phyloP scores from a whole-genome alignment of 164 flowering plant genomes.

The Buxus sempervirens region DNA sequence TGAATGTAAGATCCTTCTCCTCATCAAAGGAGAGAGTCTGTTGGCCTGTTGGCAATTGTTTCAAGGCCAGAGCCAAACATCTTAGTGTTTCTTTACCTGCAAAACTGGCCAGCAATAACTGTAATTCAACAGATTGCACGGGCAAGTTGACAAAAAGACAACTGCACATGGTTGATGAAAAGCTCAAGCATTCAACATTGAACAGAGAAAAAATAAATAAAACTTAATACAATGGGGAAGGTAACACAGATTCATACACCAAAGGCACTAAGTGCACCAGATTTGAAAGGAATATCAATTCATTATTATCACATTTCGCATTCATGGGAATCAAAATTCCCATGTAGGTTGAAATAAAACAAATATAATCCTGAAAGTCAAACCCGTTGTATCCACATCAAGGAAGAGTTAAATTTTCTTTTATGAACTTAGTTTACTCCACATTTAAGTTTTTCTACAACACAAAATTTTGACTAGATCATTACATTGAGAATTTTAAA shows the following conservation, averaged over 20 bases:
- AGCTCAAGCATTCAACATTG: not conserved
- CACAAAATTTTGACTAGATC: too few species aligned
- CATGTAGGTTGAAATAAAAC: too few species aligned
- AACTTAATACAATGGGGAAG: not conserved
- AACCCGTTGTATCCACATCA: too few species aligned
- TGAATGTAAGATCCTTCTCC: slow-evolving; percentile 89
- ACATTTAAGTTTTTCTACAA: too few species aligned
- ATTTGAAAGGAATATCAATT: too few species aligned
- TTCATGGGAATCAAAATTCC: too few species aligned
- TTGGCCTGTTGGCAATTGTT: slow-evolving; percentile 68
- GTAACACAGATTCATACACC: not conserved
- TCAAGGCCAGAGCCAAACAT: slow-evolving; percentile 89
- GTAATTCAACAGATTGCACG: slow-evolving; percentile 5
- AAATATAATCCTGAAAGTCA: too few species aligned
- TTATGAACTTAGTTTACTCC: too few species aligned
- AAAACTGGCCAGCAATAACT: slow-evolving; percentile 44
- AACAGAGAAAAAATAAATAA: not conserved
- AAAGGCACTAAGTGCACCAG: too few species aligned
- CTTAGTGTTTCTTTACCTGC: slow-evolving; percentile 91
- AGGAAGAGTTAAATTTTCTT: too few species aligned
- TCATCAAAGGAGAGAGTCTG: slow-evolving; percentile 72
- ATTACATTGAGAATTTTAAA: too few species aligned
- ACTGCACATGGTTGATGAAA: not conserved
- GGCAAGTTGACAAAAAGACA: not conserved
- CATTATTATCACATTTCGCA: too few species aligned